Percentiles rank a stretch among this genome's conserved stretches.
Evolutionary conservation across 2,329 filamentous ascomycete species (phyloP).

Genomic region (Leptodontidium sp.): DNA sequence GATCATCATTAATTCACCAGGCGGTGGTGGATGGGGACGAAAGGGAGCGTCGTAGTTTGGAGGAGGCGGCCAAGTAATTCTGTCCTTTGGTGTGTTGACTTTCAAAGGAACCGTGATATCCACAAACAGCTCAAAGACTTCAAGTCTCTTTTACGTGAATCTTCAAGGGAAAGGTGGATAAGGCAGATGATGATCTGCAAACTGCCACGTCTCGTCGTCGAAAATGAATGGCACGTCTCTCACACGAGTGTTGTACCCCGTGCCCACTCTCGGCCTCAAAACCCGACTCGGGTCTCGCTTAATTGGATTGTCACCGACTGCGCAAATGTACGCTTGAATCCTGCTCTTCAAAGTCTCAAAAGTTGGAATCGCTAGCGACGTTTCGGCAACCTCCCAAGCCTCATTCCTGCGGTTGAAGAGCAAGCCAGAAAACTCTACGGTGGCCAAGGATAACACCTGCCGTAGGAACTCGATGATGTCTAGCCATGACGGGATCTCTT

Average conservation of each 20-base stretch:
- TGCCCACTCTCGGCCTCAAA: neutral
- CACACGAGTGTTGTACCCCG: neutral
- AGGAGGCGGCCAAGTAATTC: no score
- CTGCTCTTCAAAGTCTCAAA: neutral
- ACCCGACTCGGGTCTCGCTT: neutral
- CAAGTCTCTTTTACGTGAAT: neutral
- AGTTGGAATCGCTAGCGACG: no score
- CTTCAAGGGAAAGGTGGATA: neutral
- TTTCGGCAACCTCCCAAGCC: neutral
- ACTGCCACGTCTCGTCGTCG: slow-evolving; percentile 6
- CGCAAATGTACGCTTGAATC: neutral
- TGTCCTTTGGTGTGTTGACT: no score
- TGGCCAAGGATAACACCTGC: neutral
- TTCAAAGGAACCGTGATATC: neutral
- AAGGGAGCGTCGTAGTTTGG: no score
- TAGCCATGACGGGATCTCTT: slow-evolving; percentile 10
- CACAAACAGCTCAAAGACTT: neutral
- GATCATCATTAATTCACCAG: slow-evolving; percentile 15
- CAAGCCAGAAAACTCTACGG: neutral
- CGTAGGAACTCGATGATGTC: slow-evolving; percentile 3
- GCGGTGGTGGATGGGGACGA: neutral
- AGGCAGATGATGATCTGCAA: neutral
- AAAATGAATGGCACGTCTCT: slow-evolving; percentile 1
- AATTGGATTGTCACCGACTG: neutral
- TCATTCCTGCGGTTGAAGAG: neutral